Evolutionary conservation across 1,284 basidiomycete genomes (phyloP), one percentile per base, ranked within the genome.

Genomic region (Pseudozyma thailandica): DNA sequence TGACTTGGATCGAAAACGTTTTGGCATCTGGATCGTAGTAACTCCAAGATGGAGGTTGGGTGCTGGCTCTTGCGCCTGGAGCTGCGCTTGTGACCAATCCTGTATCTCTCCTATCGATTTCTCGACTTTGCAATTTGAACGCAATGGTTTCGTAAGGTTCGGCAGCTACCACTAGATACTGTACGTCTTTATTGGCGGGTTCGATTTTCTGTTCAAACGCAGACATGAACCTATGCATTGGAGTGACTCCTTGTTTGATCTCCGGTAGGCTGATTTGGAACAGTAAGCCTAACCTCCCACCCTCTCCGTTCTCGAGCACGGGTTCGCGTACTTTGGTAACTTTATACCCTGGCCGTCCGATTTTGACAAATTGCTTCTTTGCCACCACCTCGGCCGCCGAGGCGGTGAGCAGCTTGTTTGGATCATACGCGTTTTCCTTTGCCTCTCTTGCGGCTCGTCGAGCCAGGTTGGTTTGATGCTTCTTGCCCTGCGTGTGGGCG

Each of bases 101-200:
- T 7, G 68, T 61, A 9, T 79, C 63, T 42, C 70, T 51, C 30
- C 77, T 89, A 83, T 96, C 95, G 69, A 99, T 95, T 84, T 98
- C 95, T 51, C 92, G 89, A n/a, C 94, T 91, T 43, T 95, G 96
- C 73, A 98, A 92, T 27, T 95, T 92, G 86, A 98, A 98, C 9
- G 94, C 92, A 74, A 98, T 95, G 3, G 94, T 98, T 85, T 98
- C 95, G 83, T 98, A 99, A 6, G 96, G 95, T 80, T 98, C 96
- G 18, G 96, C 94, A 16, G 95, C 96, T 56, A 98, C 94, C 62
- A 98, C 92, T 74, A 98, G 88, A 84, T 98, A 98, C 83, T 98
- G 96, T 83, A 94, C 93, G 15, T 93, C 91, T 82, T 94, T 90
- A 86, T 98, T 96, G 2, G 94, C 93, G 20, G 91, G 89, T 84